These are phyloP conservation scores for Penicillium coffeae DNA, from an alignment of 495 filamentous ascomycete species.

Conservation along the genomic window DNA sequence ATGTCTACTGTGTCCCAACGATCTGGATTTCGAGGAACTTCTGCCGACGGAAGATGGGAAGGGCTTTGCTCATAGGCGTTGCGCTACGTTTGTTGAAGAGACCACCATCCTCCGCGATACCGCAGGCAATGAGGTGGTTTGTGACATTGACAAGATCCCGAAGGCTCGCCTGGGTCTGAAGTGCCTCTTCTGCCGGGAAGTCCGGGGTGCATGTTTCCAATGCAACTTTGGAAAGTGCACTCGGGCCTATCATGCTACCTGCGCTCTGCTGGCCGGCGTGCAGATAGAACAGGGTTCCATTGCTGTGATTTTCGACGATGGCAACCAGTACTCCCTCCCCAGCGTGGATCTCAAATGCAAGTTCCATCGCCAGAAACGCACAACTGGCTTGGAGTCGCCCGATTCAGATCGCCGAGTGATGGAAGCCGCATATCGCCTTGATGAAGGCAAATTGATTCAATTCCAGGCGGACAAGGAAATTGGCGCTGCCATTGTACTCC, in stretches of 20 bases:
- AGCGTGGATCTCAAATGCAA: conserved; percentile 91
- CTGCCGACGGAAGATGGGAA: conserved; percentile 84
- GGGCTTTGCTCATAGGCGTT: conserved; percentile 77
- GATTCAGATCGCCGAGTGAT: conserved; percentile 56
- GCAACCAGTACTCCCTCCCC: conserved; percentile 81
- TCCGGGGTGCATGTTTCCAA: conserved; percentile 92
- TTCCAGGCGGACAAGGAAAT: conserved; percentile 86
- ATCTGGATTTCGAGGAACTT: conserved; percentile 78
- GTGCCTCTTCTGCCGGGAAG: conserved; percentile 90
- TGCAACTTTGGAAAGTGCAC: conserved; percentile 94
- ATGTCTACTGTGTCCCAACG: conserved; percentile 93
- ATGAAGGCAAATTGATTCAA: conserved; percentile 76
- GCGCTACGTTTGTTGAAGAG: conserved; percentile 86
- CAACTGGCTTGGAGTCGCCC: conserved; percentile 68
- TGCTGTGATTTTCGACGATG: conserved; percentile 86
- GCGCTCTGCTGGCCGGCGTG: conserved; percentile 86
- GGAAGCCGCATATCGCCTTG: conserved; percentile 62
- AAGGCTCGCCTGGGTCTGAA: conserved; percentile 87
- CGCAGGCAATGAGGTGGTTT: conserved; percentile 66
- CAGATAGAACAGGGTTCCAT: conserved; percentile 81
- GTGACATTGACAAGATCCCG: conserved; percentile 72
- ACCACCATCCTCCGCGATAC: conserved; percentile 74
- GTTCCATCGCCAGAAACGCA: conserved; percentile 84
- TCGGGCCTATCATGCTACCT: conserved; percentile 91
- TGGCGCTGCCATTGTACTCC: conserved; percentile 82